Base-by-base conservation (phyloP, 1,139 yeast species). In the Suzukiozyma palmioleophila region DNA sequence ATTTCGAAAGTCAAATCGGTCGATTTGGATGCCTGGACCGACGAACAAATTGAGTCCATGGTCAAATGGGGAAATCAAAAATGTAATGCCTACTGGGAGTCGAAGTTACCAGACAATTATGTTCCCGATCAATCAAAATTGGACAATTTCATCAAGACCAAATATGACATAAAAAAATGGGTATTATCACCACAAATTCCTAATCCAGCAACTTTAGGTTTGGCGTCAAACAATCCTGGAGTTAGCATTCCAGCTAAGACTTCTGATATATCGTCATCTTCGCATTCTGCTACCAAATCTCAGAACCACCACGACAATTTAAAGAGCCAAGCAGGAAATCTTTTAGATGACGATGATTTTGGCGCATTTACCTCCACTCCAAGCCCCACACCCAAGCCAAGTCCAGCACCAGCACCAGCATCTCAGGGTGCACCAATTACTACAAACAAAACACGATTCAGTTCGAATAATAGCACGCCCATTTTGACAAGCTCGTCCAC, bases 11-110 rank as follows among this genome's bases (percentile, higher is more conserved):
- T 86, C 35, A 86, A 85, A 57, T 84, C 95, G 5, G 94, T 92
- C 35, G 98, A 92, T 65, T 74, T 92, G 55, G 97, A 92, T 59
- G 84, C 95, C 1, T 92, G 98, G 98, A 86, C 95, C 9, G 96
- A 89, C 52, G 95, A 86, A 54, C 97, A 92, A 60, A 79, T 88
- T 32, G 82, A 77, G 45, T 79, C 79, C 50, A 82, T 92, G 83
- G 80, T 88, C 32, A 69, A 77, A 52, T 87, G 96, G 95, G 96
- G 96, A 3, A 92, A 90, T 57, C 73, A 65, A 35, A 77, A 77
- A 48, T 90, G 94, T 27, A 92, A 92, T 57, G 49, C 60, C 37
- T 81, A 66, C 51, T 92, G 97, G 95, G 98, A 92, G 59, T 73
- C 79, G 35, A 80, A 79, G 52, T 71, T 92, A 46, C 90, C 92